Base-by-base conservation (phyloP, 1,284 basidiomycete genomes). In the Tilletia horrida region DNA sequence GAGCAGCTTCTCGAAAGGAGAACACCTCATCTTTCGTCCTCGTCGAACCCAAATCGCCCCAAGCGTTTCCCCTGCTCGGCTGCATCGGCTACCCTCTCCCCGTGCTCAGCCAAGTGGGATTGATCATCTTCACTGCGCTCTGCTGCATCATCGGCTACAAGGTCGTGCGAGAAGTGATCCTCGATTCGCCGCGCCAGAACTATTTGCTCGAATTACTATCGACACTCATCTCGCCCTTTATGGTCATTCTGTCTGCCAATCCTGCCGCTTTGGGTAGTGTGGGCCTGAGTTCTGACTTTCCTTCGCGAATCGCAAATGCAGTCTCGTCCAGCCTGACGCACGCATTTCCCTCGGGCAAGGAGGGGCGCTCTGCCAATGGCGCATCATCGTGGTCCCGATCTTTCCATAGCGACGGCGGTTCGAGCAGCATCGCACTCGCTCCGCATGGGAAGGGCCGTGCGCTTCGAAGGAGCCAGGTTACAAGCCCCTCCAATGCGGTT, bases 201-300 rank as follows among this genome's bases (percentile, higher is more conserved):
- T 69, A 70, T 67, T 61, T 73, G 64, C 8, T 68, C 70, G 16
- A 64, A 62, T 16, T 69, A 69, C 6, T 69, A 69, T 66, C 67
- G 68, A 47, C 69, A 62, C 65, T 67, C 66, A 66, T 64, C 64
- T 52, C 66, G 1, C 57, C 61, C 1, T 27, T 63, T 7, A 63
- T 73, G 29, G 43, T 66, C 50, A 70, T 68, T 21, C 67, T 67
- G 3, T 70, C 66, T 21, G 71, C 70, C 61, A 71, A 70, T 23
- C 23, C 25, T 3, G 44, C 25, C 14, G 62, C 42, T 21, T 25
- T 44, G 13, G 62, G 44, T 6, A 63, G 43, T 25, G 44, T 45
- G n/a, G 42, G 44, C 2, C n/a, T 48, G 29, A 64, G 63, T 25
- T 29, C 50, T n/a, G 35, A 47, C 48, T 40, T 35, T 31, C 27